Evolutionary conservation across 805 yeast genomes (phyloP), one percentile per base, ranked within the genome.

Genomic region (Dipodascus albidus): DNA sequence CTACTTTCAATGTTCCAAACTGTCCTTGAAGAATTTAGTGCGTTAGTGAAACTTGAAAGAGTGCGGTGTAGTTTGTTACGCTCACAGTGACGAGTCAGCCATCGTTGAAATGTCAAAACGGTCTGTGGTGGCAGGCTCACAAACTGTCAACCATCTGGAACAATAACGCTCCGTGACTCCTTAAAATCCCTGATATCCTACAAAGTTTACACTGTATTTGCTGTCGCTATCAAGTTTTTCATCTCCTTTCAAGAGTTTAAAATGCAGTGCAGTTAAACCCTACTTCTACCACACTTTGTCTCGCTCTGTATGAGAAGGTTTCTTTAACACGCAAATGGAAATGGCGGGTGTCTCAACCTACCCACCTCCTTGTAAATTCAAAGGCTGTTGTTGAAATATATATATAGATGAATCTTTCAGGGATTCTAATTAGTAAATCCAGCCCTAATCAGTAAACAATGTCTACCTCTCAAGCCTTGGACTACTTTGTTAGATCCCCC

Each of bases 401-500:
- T 27, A 27, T 27, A 27, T 6, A 27, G 6, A 6, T 6, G 11
- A 11, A 6, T 27, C 33, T 11, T 6, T 27, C 33, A 6, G 33
- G 33, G 33, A 17, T 38, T 3, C 17, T 14, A 14, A 38, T 14
- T 19, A 38, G 20, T 14, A 38, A 11, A 38, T 6, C 44, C 3
- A 38, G 20, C 20, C 3, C 20, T 19, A 38, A 38, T 38, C 17
- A 38, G n/a, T 14, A 4, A 38, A 4, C 17, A 38, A 64, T 64
- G 67, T 56, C 65, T 24, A 69, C 67, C 62, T 53, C 54, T 24
- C 58, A 60, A 8, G 76, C 76, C 11, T 67, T 72, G 33, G 74
- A 71, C 55, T 53, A 64, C 50, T 73, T 72, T 55, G 62, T 73
- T 51, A 63, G 69, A 52, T 67, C 67, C 58, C 74, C 75, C 17